Base-by-base conservation (phyloP, 345 rosid species). In the Citrus cavaleriei region DNA sequence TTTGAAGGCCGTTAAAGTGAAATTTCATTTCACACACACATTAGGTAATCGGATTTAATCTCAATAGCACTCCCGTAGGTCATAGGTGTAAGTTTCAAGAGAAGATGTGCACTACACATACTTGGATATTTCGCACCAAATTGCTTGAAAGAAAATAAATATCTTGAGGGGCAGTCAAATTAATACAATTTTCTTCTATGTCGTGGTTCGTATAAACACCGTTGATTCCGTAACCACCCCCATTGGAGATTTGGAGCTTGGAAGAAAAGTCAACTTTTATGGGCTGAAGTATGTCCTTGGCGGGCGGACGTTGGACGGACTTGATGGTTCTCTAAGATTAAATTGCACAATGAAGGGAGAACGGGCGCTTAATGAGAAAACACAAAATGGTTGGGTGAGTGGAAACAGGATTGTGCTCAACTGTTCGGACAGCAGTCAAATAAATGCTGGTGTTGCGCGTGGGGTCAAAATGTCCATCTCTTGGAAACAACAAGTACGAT, bases 391-490 rank as follows among this genome's bases (percentile, higher is more conserved):
- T 25, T 74, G 68, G 68, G 25, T 13, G 1, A 60, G 57, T 61
- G 59, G 77, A 27, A 74, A 61, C 68, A 61, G 14, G 24, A 61
- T 25, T 64, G 62, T 30, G 71, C 16, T 30, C 71, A 65, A 64
- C 49, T 42, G 57, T 10, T 10, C 24, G n/a, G 78, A 49, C 70
- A 75, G 30, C 38, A 21, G 42, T 21, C 78, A 3, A 19, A 61
- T 61, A 40, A 74, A 74, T 28, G 59, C 5, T 40, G 62, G 42
- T 8, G 62, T 42, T 64, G 70, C n/a, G 49, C 71, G 78, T 61
- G 70, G 71, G 49, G 71, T 32, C 71, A 32, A 49, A 25, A 40
- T 49, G 70, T 64, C 71, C 35, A 28, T 28, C 65, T 51, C 32
- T 51, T 22, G 14, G 34, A 30, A 64, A n/a, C 65, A 49, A 74